Percentiles rank a stretch among this genome's conserved stretches.
Evolutionary conservation across 495 filamentous ascomycete genomes (phyloP).

Genomic region (Xylaria acuta): DNA sequence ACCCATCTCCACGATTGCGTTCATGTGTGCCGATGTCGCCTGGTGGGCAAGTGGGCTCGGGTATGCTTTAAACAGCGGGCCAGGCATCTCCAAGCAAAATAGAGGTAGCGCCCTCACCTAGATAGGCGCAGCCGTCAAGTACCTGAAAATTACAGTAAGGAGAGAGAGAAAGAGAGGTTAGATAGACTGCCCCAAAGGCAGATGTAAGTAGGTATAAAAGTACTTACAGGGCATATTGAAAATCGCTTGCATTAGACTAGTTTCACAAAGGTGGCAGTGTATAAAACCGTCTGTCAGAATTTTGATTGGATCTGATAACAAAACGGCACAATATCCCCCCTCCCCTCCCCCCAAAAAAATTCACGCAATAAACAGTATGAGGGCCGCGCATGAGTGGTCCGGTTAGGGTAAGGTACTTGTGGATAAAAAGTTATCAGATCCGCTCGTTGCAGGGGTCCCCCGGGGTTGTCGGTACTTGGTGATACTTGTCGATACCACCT

Average conservation of each 20-base stretch:
- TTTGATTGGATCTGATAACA: slow-evolving; percentile 27
- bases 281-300: background rate
- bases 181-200: background rate
- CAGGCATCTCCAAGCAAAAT: background rate
- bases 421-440: slow-evolving; percentile 41
- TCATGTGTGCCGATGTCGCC: slow-evolving; percentile 13
- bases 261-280: background rate
- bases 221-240: background rate
- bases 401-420: slow-evolving; percentile 1
- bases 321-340: background rate
- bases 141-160: background rate
- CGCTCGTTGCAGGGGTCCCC: slow-evolving; percentile 32
- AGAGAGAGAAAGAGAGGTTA: background rate
- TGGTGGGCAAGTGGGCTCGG: background rate
- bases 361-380: slow-evolving; percentile 10
- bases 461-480: background rate
- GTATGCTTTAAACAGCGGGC: background rate
- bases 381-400: background rate
- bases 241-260: background rate
- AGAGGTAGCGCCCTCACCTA: background rate
- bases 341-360: too few species aligned
- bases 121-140: background rate
- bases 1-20: background rate
- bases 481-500: background rate
- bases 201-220: background rate